These are phyloP conservation scores for Hygrophorus russula DNA, from an alignment of 768 basidiomycete species.

Conservation along the genomic window DNA sequence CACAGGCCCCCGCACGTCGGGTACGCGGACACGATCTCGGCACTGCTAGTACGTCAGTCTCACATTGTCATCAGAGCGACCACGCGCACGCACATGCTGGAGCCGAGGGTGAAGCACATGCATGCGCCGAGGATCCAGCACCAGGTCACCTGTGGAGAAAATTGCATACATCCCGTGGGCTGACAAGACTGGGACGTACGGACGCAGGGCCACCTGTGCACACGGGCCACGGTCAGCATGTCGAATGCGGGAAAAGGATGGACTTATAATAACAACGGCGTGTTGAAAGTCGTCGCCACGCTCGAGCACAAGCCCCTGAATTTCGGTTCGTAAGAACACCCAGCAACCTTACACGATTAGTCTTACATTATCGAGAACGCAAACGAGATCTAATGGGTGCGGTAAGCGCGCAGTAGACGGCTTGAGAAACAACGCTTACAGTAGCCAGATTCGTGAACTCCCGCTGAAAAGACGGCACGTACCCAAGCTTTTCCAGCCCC, in stretches of 20 bases:
- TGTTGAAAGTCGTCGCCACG: slow-evolving; percentile 71
- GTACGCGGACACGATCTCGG: too few relatives aligned
- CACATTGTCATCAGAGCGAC: not conserved
- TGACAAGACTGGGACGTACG: too few relatives aligned
- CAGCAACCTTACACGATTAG: too few relatives aligned
- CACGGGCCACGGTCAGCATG: too few relatives aligned
- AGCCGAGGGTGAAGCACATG: slow-evolving; percentile 67
- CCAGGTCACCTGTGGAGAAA: slow-evolving; percentile 40
- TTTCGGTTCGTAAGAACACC: not conserved
- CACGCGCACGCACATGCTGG: slow-evolving; percentile 21
- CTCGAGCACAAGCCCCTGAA: slow-evolving; percentile 59
- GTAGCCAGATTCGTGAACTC: slow-evolving; percentile 82
- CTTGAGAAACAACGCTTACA: slow-evolving; percentile 23
- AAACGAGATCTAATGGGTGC: too few relatives aligned
- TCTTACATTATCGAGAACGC: too few relatives aligned
- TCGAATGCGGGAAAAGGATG: slow-evolving; percentile 18
- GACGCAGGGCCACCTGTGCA: too few relatives aligned
- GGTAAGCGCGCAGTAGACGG: too few relatives aligned
- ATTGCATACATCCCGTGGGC: slow-evolving; percentile 15
- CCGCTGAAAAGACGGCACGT: slow-evolving; percentile 71
- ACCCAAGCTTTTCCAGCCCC: slow-evolving; percentile 55
- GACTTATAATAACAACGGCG: slow-evolving; percentile 56
- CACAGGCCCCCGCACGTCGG: too few relatives aligned
- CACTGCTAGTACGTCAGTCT: too few relatives aligned
- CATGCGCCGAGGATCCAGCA: slow-evolving; percentile 64